These are phyloP conservation scores for Pugionium dolabratum DNA, from an alignment of 345 rosid species.

Conservation along the genomic window DNA sequence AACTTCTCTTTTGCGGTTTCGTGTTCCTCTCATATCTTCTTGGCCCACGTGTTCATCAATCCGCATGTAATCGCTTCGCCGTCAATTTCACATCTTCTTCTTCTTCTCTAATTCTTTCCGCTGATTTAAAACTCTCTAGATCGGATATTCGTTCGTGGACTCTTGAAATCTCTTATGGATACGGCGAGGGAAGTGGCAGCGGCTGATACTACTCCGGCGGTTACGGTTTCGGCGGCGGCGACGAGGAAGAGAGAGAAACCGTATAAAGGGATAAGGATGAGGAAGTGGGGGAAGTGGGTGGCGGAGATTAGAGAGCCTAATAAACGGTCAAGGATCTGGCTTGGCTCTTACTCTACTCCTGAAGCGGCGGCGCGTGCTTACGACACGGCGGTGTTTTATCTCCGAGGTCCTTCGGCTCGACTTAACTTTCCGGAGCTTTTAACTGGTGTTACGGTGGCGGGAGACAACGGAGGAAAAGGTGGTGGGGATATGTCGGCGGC, in stretches of 20 bases:
- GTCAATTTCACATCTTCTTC: conserved; percentile 27
- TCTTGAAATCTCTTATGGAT: conserved; percentile 40
- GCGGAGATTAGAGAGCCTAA: conserved; percentile 99
- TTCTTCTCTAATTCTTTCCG: not conserved
- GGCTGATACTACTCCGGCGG: conserved; percentile 15
- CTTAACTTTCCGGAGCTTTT: conserved; percentile 86
- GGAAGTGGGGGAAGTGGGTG: conserved; percentile 99
- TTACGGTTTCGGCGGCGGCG: not conserved
- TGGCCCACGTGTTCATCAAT: conserved; percentile 45
- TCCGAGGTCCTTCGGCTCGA: conserved; percentile 92
- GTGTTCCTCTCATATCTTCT: conserved; percentile 41
- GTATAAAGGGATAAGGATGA: conserved; percentile 98
- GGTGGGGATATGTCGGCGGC: conserved; percentile 84
- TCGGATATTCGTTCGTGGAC: not conserved
- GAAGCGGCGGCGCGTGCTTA: conserved; percentile 98
- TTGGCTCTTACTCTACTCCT: conserved; percentile 93
- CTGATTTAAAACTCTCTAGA: conserved; percentile 11
- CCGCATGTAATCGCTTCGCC: conserved; percentile 47
- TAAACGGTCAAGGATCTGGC: conserved; percentile 96
- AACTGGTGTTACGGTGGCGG: conserved; percentile 49
- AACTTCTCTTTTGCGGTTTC: conserved; percentile 41
- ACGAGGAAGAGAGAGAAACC: conserved; percentile 56
- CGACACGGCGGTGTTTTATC: conserved; percentile 89
- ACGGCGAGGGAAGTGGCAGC: conserved; percentile 43
- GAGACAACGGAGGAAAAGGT: conserved; percentile 36